Evolutionary conservation across 139 green algal species (phyloP), one percentile per base, ranked within the genome.

Genomic region (Coelastrella sp.): DNA sequence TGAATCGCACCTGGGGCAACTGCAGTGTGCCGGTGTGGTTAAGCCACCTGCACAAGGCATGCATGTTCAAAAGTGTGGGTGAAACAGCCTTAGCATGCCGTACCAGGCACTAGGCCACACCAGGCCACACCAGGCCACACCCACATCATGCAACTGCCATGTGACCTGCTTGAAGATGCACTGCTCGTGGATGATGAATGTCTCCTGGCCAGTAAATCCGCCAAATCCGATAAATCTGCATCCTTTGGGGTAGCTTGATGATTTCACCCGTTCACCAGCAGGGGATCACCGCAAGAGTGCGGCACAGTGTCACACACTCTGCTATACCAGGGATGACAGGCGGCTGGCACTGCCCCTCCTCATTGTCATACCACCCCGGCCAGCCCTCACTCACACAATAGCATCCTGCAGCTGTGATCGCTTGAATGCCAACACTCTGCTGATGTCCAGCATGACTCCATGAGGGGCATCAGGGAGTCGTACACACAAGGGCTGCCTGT

Each of bases 1-100:
- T 61, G 79, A 84, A 84, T 22, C 20, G 58, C 49, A 84, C 79
- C 17, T 15, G 79, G 7, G 79, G 79, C 79, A 84, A 56, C 56
- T 84, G 79, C 56, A 49, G 56, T 6, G 79, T 75, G 59, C 24
- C 17, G n/a, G 80, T 86, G 80, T 86, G 80, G 58, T 74, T 86
- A 59, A 86, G 5, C 80, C 80, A 86, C 9, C 80, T 86, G n/a
- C 78, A 84, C 1, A 17, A 84, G 63, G 15, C 17, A 25, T 25
- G 49, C 78, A 84, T 35, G 35, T 25, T 12, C 17, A 70, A 1
- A 6, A 17, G 1, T 22, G 12, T 6, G 15, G 63, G 63, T 22
- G 63, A 14, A 78, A 25, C 6, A n/a, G 72, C 6, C 11, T 78
- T 19, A 78, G 72, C 3, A 78, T 78, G 72, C 14, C 20, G 9